Base-by-base conservation (phyloP, 371 early-diverging fungal species). In the Apophysomyces variabilis region DNA sequence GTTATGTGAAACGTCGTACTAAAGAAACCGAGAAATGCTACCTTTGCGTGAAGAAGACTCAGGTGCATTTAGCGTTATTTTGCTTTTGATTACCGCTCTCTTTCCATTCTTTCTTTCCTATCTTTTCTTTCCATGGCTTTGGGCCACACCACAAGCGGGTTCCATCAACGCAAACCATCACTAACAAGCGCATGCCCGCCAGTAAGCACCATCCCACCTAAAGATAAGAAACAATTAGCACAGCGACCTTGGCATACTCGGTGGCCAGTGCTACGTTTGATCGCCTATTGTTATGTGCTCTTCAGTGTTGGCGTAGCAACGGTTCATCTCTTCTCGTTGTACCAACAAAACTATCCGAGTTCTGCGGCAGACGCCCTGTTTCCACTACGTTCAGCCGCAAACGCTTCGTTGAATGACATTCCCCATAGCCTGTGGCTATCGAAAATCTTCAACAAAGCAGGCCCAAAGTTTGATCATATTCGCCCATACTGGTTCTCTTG, bases 361-460 rank as follows among this genome's bases (percentile, higher is more conserved):
- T 26, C 32, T 26, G 32, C 32, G 32, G 32, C 60, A 21, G 16
- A 37, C 60, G 9, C 16, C 18, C 26, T 5, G 13, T 41, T 41
- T 21, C 38, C 37, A 32, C 37, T 39, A 60, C 38, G 13, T 38
- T 26, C 26, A 21, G 60, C 21, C 38, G 36, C 21, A 37, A 50
- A 13, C 18, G 71, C 74, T 18, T 43, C 44, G 13, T 58, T 77
- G 14, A 66, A 77, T 37, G 62, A 58, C 3, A 37, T 78, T 0
- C 59, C 62, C 4, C 61, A 72, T 38, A 67, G 62, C 26, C 60
- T 69, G 5, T 66, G 73, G 32, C 60, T 74, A 18, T 68, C 71
- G 1, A 78, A 78, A 62, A 72, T 78, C 69, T 74, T 78, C 46
- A 74, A 72, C 26, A 78, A 78, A 64, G 74, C 78, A 0, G 47